A percentile compares a stretch with the other conserved stretches of the same genome.
Evolutionary conservation across 106 monocot species (phyloP).

Genomic region (Acorus gramineus): DNA sequence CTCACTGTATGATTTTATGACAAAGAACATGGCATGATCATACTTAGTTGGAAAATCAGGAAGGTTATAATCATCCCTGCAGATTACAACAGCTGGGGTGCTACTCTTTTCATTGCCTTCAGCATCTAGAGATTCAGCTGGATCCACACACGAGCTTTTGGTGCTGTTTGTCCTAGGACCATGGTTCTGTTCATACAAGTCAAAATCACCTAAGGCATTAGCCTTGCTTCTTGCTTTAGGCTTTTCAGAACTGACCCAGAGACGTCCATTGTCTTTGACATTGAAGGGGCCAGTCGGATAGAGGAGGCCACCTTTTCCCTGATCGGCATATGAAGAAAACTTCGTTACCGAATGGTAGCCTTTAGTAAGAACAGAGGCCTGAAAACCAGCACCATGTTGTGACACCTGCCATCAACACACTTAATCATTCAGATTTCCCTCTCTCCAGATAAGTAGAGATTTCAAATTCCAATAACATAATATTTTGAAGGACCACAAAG

Average conservation of each 20-base stretch:
- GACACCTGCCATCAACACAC: background rate
- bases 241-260: slow-evolving; percentile 27
- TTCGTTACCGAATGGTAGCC: slow-evolving; percentile 27
- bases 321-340: slow-evolving; percentile 19
- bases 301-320: slow-evolving; percentile 16
- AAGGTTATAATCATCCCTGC: slow-evolving; percentile 51
- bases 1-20: slow-evolving; percentile 33
- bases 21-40: slow-evolving; percentile 22
- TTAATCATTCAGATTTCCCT: background rate
- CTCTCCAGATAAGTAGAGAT: background rate
- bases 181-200: slow-evolving; percentile 43
- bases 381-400: slow-evolving; percentile 2
- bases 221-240: slow-evolving; percentile 22
- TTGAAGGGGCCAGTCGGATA: slow-evolving; percentile 11
- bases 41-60: slow-evolving; percentile 42
- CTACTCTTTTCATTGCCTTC: background rate
- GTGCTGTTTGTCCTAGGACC: slow-evolving; percentile 45
- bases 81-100: slow-evolving; percentile 1
- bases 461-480: background rate
- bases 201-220: slow-evolving; percentile 19
- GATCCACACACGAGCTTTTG: slow-evolving; percentile 3
- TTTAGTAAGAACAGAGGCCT: slow-evolving; percentile 18
- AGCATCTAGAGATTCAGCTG: slow-evolving; percentile 2
- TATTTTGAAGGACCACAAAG: too few species aligned
- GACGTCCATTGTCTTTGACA: slow-evolving; percentile 26